Evolutionary conservation across 2,329 filamentous ascomycete genomes (phyloP).

Genomic region (Arthroderma uncinatum): DNA sequence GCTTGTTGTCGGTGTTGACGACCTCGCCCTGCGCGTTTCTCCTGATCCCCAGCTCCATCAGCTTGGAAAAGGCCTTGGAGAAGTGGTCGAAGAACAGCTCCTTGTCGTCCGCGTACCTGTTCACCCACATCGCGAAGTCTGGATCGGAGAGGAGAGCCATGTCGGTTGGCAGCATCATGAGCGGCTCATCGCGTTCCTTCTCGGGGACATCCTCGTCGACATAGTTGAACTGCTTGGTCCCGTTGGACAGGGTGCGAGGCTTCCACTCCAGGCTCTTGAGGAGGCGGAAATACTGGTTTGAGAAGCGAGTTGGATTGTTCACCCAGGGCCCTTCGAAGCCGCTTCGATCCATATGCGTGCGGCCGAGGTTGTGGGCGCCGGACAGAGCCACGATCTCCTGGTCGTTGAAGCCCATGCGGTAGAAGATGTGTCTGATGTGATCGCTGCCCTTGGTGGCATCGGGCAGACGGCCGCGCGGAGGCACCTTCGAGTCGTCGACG

Average conservation of each 20-base stretch:
- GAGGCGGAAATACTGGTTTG: slow-evolving; percentile 47
- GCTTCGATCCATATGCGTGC: slow-evolving; percentile 45
- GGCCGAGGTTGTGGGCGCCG: slow-evolving; percentile 47
- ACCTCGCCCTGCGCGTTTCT: slow-evolving; percentile 45
- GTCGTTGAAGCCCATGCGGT: slow-evolving; percentile 50
- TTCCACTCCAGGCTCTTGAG: slow-evolving; percentile 44
- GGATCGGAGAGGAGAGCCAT: slow-evolving; percentile 47
- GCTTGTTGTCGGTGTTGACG: slow-evolving; percentile 46
- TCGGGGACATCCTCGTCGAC: slow-evolving; percentile 42
- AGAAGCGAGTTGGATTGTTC: slow-evolving; percentile 48
- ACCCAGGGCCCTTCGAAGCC: slow-evolving; percentile 51
- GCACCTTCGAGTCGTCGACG: slow-evolving; percentile 49
- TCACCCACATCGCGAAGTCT: slow-evolving; percentile 45
- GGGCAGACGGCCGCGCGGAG: slow-evolving; percentile 47
- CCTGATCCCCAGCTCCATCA: slow-evolving; percentile 50
- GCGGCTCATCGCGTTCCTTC: slow-evolving; percentile 39
- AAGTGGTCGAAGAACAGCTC: slow-evolving; percentile 53
- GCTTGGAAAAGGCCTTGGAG: slow-evolving; percentile 46
- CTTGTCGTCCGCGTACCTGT: slow-evolving; percentile 50
- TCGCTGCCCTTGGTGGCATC: slow-evolving; percentile 45
- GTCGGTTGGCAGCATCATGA: slow-evolving; percentile 59
- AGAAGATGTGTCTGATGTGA: slow-evolving; percentile 46
- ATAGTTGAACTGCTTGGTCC: slow-evolving; percentile 48
- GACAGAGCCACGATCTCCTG: slow-evolving; percentile 49
- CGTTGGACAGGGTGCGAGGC: slow-evolving; percentile 43